These are phyloP conservation scores for Bremia lactucae DNA, from an alignment of 352 stramenopile genomes.

Conservation along the genomic window DNA sequence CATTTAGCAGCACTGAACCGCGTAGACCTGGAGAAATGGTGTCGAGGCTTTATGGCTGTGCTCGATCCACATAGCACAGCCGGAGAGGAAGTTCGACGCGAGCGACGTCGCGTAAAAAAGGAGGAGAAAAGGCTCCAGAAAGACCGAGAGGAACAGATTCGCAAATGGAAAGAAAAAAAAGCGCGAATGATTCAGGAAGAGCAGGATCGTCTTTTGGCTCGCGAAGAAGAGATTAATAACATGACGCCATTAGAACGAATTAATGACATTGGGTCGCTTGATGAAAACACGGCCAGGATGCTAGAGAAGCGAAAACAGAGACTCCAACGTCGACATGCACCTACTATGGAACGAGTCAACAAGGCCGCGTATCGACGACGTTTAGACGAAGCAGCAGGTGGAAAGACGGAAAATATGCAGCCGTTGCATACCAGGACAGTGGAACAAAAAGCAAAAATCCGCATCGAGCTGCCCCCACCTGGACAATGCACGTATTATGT, in stretches of 20 bases:
- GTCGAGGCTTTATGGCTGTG: conserved; percentile 58
- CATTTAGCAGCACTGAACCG: conserved; percentile 70
- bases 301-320: conserved; percentile 70
- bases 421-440: conserved; percentile 51
- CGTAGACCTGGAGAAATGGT: conserved; percentile 76
- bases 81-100: conserved; percentile 43
- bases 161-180: conserved; percentile 60
- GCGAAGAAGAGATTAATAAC: conserved; percentile 61
- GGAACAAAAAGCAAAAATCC: conserved; percentile 50
- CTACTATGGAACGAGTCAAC: conserved; percentile 59
- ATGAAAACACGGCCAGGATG: conserved; percentile 61
- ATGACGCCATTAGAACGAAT: conserved; percentile 67
- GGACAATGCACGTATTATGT: conserved; percentile 54
- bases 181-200: conserved; percentile 41
- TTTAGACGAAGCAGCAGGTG: conserved; percentile 59
- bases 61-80: conserved; percentile 52
- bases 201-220: conserved; percentile 35
- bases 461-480: conserved; percentile 59
- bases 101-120: conserved; percentile 44
- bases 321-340: conserved; percentile 52
- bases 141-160: conserved; percentile 54
- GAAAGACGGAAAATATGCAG: conserved; percentile 71
- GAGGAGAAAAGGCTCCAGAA: conserved; percentile 48
- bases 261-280: conserved; percentile 49
- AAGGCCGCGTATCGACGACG: conserved; percentile 67